These are phyloP conservation scores for Cyathus striatus DNA, from an alignment of 768 basidiomycete species.

Conservation along the genomic window DNA sequence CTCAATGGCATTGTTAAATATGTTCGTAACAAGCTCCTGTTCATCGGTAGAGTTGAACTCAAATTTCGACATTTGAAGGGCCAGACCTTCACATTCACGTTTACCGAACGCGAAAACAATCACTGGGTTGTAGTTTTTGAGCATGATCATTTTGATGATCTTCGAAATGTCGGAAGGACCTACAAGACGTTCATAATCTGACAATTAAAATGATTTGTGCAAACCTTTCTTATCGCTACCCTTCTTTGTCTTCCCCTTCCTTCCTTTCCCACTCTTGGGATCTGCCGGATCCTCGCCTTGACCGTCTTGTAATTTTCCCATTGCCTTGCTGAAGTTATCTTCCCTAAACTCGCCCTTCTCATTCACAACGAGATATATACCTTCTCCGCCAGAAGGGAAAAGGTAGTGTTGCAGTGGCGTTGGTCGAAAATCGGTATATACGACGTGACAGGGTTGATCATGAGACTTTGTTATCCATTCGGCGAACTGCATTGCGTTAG, in stretches of 20 bases:
- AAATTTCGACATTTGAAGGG: conserved; percentile 88
- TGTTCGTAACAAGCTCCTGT: conserved; percentile 77
- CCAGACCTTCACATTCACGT: conserved; percentile 92
- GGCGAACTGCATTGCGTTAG: conserved; percentile 99
- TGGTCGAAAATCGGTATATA: conserved; percentile 98
- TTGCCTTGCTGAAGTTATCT: conserved; percentile 96
- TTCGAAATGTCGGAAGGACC: conserved; percentile 93
- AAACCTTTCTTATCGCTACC: conserved; percentile 87
- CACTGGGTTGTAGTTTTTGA: conserved; percentile 95
- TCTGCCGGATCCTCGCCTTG: conserved; percentile 92
- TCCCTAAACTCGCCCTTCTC: conserved; percentile 97
- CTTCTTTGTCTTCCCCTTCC: conserved; percentile 89
- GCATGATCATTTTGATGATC: conserved; percentile 98
- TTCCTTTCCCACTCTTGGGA: conserved; percentile 75
- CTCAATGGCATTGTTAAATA: conserved; percentile 93
- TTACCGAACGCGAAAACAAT: conserved; percentile 99
- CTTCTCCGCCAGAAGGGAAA: conserved; percentile 94
- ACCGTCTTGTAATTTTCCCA: conserved; percentile 85
- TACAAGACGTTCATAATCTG: conserved; percentile 20
- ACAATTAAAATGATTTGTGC: too few relatives aligned
- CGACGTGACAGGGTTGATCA: conserved; percentile 97
- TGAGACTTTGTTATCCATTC: conserved; percentile 99
- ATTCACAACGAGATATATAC: conserved; percentile 97
- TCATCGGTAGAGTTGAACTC: conserved; percentile 94
- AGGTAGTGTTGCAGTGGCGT: conserved; percentile 98